Evolutionary conservation across 208 protist genomes (phyloP), one percentile per base, ranked within the genome.

Genomic region (Eutreptiella sp.): DNA sequence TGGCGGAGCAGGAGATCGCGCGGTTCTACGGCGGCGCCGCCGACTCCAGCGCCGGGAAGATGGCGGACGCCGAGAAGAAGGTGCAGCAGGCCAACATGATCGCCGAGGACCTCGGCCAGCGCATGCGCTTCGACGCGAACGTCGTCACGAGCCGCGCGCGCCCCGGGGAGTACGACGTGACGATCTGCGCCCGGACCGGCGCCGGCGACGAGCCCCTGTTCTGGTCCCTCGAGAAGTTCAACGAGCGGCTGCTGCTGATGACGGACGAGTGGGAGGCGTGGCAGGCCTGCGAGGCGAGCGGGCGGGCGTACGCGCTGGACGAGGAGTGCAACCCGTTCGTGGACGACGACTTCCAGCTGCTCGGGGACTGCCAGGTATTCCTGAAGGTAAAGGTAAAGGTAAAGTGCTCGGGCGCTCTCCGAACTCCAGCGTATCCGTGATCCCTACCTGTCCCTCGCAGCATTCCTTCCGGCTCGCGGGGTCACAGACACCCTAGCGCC

Each of bases 41-140:
- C 21, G 41, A 11, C 16, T 16, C 43, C n/a, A 27, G 59, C 5
- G 47, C n/a, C n/a, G 27, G 36, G n/a, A 7, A 62, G 32, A 21
- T 64, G 28, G 27, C 50, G 9, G 58, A 64, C 16, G 58, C 58
- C 7, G 26, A 63, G 50, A 64, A 64, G 46, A 64, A 64, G 58
- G 58, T 64, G 4, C 48, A 64, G 43, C 58, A 64, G 34, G 58
- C 58, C 16, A 64, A 62, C 48, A 64, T 64, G n/a, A 64, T 64
- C 50, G 23, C 48, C 16, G 38, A 14, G 9, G 58, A 64, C 28
- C 58, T 64, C 9, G 31, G 11, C 32, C 46, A 43, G 5, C 19
- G 7, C 9, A 7, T 35, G 4, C 5, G n/a, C 9, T 64, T 64
- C 23, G 19, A 58, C 14, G 48, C 58, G 53, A 64, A 60, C 48